Evolutionary conservation across 2,329 filamentous ascomycete genomes (phyloP), one percentile per base, ranked within the genome.

Genomic region (Capronia americana): DNA sequence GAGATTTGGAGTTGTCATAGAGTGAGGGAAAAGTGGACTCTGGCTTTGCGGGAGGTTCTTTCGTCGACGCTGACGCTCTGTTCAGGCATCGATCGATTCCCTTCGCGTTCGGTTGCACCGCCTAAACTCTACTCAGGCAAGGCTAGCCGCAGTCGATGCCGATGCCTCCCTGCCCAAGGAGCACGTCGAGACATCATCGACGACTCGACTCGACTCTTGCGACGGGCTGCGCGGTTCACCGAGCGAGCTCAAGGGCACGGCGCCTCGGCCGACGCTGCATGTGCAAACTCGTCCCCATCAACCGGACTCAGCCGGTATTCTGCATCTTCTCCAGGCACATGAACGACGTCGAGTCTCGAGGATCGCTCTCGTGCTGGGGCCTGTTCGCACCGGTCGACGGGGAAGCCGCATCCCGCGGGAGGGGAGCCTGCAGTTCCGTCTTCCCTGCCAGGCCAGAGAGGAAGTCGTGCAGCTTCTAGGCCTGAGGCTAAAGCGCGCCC

Each of bases 331-430:
- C 14, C 28, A 4, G 46, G 48, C 7, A 46, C 46, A 54, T 54
- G 28, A 24, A 38, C 46, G 46, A 26, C 50, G 48, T 34, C 32
- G 28, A 34, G 17, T 38, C 51, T 63, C 41, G 38, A 61, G 50
- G 51, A 55, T 61, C 41, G 57, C 24, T n/a, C 30, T 56, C 14
- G 14, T 32, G 58, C 48, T 62, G 50, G 56, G 57, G 55, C 30
- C 57, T 64, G 41, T 56, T 44, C 50, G 57, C 66, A 61, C 66
- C 63, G 64, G 53, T 63, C 63, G 63, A 63, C 66, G 66, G 66
- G 66, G 66, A 69, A 63, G 44, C 41, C 24, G 53, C 58, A 57
- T 66, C 56, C 66, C 66, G 58, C 58, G 63, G 46, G 50, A 62
- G 54, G 41, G 50, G 10, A 38, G 54, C 63, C 54, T 60, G 53